These are phyloP conservation scores for Russula sp. DNA, from an alignment of 768 basidiomycete species.

Conservation along the genomic window DNA sequence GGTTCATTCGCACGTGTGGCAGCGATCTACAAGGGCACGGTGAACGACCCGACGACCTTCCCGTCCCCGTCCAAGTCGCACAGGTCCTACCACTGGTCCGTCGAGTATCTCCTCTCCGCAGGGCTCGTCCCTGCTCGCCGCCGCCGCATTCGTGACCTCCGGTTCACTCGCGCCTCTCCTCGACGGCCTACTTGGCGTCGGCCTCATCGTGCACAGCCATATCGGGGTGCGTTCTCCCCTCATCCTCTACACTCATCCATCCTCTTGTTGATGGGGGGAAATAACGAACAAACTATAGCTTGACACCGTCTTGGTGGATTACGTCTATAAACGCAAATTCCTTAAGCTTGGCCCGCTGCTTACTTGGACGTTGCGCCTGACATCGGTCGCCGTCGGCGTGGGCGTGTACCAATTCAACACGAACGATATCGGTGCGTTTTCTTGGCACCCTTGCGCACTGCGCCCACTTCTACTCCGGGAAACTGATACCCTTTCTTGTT, in stretches of 20 bases:
- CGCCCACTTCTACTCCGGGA: not conserved
- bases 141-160: conserved; percentile 76
- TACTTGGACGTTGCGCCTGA: conserved; percentile 71
- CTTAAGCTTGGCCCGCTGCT: conserved; percentile 63
- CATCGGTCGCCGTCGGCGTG: conserved; percentile 76
- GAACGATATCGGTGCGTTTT: conserved; percentile 81
- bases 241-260: too few relatives aligned
- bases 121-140: conserved; percentile 81
- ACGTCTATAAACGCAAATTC: conserved; percentile 90
- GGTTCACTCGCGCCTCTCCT: conserved; percentile 74
- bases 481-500: conserved; percentile 5
- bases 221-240: conserved; percentile 65
- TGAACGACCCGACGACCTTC: conserved; percentile 92
- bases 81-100: conserved; percentile 90
- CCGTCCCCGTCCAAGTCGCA: conserved; percentile 74
- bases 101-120: conserved; percentile 88
- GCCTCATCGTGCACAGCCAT: conserved; percentile 90
- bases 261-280: too few relatives aligned
- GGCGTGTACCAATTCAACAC: conserved; percentile 99
- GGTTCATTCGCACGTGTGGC: not conserved
- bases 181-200: conserved; percentile 84
- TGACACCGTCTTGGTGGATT: conserved; percentile 75
- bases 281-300: conserved; percentile 42
- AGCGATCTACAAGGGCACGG: conserved; percentile 88
- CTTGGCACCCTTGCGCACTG: conserved; percentile 13